Conservation (phyloP, 306 rosid species). For the Quercus cerris region DNA sequence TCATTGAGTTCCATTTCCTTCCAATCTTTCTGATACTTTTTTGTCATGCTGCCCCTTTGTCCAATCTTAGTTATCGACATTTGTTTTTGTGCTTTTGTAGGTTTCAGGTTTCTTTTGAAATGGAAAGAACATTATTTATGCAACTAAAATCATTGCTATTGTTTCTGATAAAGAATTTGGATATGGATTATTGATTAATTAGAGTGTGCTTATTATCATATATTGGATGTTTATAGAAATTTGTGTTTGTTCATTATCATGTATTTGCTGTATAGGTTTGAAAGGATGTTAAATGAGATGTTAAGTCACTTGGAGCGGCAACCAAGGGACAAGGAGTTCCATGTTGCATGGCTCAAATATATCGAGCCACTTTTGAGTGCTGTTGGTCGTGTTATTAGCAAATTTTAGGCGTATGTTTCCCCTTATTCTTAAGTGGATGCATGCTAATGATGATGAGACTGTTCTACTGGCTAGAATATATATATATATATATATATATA, state of each 20-base stretch:
- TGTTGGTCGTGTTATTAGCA: slow-evolving; percentile 73
- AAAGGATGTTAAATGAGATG: slow-evolving; percentile 80
- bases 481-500: too few relatives aligned
- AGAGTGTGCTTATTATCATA: neutral
- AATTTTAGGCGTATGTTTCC: slow-evolving; percentile 85
- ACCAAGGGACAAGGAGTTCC: slow-evolving; percentile 82
- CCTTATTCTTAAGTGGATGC: slow-evolving; percentile 89
- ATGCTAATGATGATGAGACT: slow-evolving; percentile 79
- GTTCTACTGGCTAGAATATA: slow-evolving; percentile 72
- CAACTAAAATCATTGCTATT: too few relatives aligned
- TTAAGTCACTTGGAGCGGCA: slow-evolving; percentile 91
- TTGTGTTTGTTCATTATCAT: neutral
- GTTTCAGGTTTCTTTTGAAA: too few relatives aligned
- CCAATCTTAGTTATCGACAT: too few relatives aligned
- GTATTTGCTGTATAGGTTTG: slow-evolving; percentile 52
- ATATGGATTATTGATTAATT: neutral
- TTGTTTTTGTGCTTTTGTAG: too few relatives aligned
- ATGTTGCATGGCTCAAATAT: slow-evolving; percentile 75
- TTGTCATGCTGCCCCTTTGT: neutral
- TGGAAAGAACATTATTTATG: neutral
- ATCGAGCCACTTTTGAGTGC: slow-evolving; percentile 51
- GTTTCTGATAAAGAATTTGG: neutral
- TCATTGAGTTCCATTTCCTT: neutral
- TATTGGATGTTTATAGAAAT: neutral
- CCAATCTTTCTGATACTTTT: neutral